Conservation (phyloP, 805 yeast genomes). For the Candida succiphila region DNA sequence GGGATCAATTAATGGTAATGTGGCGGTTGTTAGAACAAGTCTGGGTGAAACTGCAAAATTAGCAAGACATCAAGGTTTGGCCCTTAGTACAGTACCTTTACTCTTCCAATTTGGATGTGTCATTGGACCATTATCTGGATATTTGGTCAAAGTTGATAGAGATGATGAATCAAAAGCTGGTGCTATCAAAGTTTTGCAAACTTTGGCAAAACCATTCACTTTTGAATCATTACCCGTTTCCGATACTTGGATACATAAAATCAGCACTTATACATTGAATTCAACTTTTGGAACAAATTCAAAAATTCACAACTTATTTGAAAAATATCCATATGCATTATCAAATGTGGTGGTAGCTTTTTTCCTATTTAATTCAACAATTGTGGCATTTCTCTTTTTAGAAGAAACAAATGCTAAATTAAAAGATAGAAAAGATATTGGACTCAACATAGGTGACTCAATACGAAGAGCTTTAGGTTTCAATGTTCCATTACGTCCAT, state of each 20-base stretch:
- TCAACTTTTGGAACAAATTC: neutral
- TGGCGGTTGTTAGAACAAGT: conserved; percentile 52
- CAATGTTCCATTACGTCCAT: conserved; percentile 5
- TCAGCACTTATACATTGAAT: neutral
- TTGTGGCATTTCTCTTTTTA: conserved; percentile 34
- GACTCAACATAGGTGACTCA: conserved; percentile 34
- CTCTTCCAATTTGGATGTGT: conserved; percentile 53
- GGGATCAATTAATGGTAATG: conserved; percentile 56
- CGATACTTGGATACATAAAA: neutral
- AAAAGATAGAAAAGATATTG: conserved; percentile 30
- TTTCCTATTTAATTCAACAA: conserved; percentile 25
- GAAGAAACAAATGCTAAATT: conserved; percentile 18
- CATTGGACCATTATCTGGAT: conserved; percentile 47
- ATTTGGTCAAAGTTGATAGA: conserved; percentile 23
- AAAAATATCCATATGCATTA: conserved; percentile 37
- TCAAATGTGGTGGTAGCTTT: conserved; percentile 39
- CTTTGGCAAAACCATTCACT: neutral
- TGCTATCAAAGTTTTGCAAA: neutral
- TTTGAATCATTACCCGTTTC: neutral
- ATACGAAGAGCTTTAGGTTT: conserved; percentile 12
- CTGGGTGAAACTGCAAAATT: conserved; percentile 53
- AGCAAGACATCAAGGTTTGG: conserved; percentile 50
- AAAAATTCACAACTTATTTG: conserved; percentile 4
- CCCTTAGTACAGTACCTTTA: conserved; percentile 52
- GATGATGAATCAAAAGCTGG: conserved; percentile 3